Base-by-base conservation (phyloP, 164 flowering plant genomes). In the Vitis riparia region DNA sequence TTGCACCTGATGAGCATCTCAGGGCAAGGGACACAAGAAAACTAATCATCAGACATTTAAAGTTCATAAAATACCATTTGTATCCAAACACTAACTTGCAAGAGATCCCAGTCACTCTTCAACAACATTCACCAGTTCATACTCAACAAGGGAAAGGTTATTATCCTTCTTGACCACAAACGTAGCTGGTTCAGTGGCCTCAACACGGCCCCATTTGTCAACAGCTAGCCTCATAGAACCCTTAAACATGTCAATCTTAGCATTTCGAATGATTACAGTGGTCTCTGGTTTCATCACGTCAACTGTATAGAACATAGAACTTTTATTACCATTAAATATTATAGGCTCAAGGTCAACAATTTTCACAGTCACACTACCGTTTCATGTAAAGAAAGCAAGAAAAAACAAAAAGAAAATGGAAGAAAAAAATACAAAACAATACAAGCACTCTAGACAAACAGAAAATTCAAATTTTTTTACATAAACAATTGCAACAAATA, bases 171-270 rank as follows among this genome's bases (percentile, higher is more conserved):
- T 76, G 15, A 76, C 79, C 1, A 19, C 68, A 9, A 76, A 71
- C 2, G 62, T 60, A 9, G 79, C 75, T 17, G 79, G 79, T 44
- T 76, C 79, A 62, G 79, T 76, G 51, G 68, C 77, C 53, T 73
- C 76, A 55, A 73, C 63, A 51, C 76, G 76, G 17, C 76, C 67
- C 67, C 67, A 65, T 50, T 65, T 65, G 55, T 65, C 67, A 10
- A 65, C 67, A 16, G 67, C 67, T 12, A 65, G 29, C 55, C 67
- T 65, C 67, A 65, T 65, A 19, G 67, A 37, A 53, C 67, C 67
- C 67, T 65, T 65, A 50, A 65, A 75, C 77, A 75, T 75, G 63
- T 75, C 77, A 32, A 75, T 75, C 73, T 75, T 75, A 14, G 73
- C 77, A 58, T 76, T 75, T 5, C 78, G 73, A 55, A 75, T 66